Evolutionary conservation across 768 basidiomycete genomes (phyloP).

Genomic region (Hydnomerulius pinastri): DNA sequence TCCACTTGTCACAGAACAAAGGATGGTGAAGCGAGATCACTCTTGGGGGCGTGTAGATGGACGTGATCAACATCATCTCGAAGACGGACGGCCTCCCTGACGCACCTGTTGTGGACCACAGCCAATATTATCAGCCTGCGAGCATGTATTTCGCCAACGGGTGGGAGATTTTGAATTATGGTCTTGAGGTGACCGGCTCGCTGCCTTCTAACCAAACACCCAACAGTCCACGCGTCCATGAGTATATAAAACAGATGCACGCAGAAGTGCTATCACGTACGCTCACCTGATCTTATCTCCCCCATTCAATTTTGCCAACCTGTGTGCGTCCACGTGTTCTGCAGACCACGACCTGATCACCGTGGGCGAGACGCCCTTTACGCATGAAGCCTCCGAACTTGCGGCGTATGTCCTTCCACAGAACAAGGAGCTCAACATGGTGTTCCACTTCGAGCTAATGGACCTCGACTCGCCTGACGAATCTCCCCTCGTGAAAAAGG

Average conservation of each 20-base stretch:
- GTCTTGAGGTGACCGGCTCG: background rate
- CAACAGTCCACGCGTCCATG: constrained; percentile 63
- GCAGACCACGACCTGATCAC: constrained; percentile 61
- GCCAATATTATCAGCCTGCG: constrained; percentile 54
- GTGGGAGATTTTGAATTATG: constrained; percentile 34
- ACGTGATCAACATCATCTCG: constrained; percentile 69
- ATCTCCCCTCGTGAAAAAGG: constrained; percentile 41
- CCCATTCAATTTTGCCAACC: background rate
- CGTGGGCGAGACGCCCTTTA: constrained; percentile 65
- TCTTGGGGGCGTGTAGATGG: constrained; percentile 47
- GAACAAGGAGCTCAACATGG: constrained; percentile 65
- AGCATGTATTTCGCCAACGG: constrained; percentile 60
- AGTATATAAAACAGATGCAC: constrained; percentile 70
- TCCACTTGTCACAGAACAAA: background rate
- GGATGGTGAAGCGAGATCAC: constrained; percentile 3
- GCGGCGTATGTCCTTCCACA: constrained; percentile 56
- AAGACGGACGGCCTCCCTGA: constrained; percentile 67
- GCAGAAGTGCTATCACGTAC: constrained; percentile 57
- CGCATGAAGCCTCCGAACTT: constrained; percentile 50
- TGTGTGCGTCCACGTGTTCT: constrained; percentile 5
- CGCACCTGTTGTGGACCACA: constrained; percentile 56
- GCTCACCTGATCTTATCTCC: constrained; percentile 25
- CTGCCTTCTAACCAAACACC: background rate
- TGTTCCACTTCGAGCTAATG: constrained; percentile 66
- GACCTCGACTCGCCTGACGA: constrained; percentile 53